phyloP scores from a whole-genome alignment of 2,329 filamentous ascomycete genomes.

The Cladosporium sp. region DNA sequence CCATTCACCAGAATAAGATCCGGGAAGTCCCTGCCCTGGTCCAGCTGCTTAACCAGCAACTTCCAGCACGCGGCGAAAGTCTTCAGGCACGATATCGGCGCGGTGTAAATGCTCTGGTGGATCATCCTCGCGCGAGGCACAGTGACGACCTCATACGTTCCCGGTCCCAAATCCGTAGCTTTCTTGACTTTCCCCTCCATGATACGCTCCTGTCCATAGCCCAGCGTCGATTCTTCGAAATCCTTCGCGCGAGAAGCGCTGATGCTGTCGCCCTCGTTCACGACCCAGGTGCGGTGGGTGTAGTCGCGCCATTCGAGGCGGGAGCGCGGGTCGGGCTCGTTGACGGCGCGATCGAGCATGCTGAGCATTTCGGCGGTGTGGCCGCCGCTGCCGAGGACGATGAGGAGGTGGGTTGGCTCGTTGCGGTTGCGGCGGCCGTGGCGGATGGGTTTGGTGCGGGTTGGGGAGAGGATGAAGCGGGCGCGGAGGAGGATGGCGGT shows the following conservation, averaged over 20 bases:
- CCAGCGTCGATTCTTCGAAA: slow-evolving; percentile 55
- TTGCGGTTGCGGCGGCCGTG: slow-evolving; percentile 32
- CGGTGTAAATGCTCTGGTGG: slow-evolving; percentile 75
- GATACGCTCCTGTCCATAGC: slow-evolving; percentile 24
- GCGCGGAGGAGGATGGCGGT: slow-evolving; percentile 34
- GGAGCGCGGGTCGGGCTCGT: slow-evolving; percentile 29
- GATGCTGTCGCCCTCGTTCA: slow-evolving; percentile 73
- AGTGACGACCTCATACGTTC: slow-evolving; percentile 62
- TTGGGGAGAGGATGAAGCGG: slow-evolving; percentile 40
- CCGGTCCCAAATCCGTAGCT: slow-evolving; percentile 26
- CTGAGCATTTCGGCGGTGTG: slow-evolving; percentile 94
- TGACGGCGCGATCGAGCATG: slow-evolving; percentile 66
- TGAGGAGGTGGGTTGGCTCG: slow-evolving; percentile 63
- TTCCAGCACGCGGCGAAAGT: slow-evolving; percentile 65
- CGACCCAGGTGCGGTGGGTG: slow-evolving; percentile 74
- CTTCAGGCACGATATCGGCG: slow-evolving; percentile 66
- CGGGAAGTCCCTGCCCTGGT: slow-evolving; percentile 52
- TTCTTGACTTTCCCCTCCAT: slow-evolving; percentile 23
- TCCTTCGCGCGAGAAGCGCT: slow-evolving; percentile 64
- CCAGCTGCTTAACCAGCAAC: slow-evolving; percentile 46
- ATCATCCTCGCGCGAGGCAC: slow-evolving; percentile 78
- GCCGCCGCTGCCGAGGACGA: slow-evolving; percentile 88
- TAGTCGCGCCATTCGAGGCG: slow-evolving; percentile 46
- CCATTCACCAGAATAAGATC: slow-evolving; percentile 84
- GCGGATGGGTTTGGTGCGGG: slow-evolving; percentile 31